Evolutionary conservation across 2,329 filamentous ascomycete species (phyloP), one percentile per base, ranked within the genome.

Genomic region (Calonectria fujianensis): DNA sequence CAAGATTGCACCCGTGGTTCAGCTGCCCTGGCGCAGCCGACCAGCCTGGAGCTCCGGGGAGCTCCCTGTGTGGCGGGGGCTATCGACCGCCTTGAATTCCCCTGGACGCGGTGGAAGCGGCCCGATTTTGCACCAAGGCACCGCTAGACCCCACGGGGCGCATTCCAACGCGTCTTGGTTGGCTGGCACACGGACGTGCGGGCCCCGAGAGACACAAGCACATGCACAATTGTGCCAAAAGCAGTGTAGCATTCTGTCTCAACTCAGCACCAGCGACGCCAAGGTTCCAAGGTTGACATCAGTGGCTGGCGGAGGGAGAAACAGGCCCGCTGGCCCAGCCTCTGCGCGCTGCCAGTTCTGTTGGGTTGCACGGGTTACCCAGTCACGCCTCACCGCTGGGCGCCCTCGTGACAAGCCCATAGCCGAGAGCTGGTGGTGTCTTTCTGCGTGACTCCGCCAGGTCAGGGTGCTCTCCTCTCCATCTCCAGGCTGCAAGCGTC

Each of bases 141-240:
- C 20, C 20, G n/a, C 45, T 48, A 48, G 45, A 10, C 45, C 20
- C 24, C 45, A 13, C n/a, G 45, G 45, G 20, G 45, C 13, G 20
- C 45, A 24, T 48, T 10, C 45, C 45, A 11, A 3, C 45, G n/a
- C 1, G 10, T n/a, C n/a, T 8, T 48, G 45, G 45, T 48, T 48
- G 45, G 45, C 10, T 13, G 45, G 18, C n/a, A 9, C 20, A 24
- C 9, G n/a, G 45, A 4, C 20, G 0, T 24, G 45, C 24, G 45
- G 45, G 24, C 2, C 45, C 2, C 18, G 45, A n/a, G 45, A 24
- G 45, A 48, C 45, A 48, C 45, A 24, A 13, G 45, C 45, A 48
- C 45, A 48, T 48, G 45, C n/a, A 48, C 45, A 48, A 48, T 48
- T 48, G 45, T 48, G 45, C 45, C 45, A 48, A 48, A 48, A 48